phyloP scores from a whole-genome alignment of 345 rosid species.

The Abelmoschus esculentus region DNA sequence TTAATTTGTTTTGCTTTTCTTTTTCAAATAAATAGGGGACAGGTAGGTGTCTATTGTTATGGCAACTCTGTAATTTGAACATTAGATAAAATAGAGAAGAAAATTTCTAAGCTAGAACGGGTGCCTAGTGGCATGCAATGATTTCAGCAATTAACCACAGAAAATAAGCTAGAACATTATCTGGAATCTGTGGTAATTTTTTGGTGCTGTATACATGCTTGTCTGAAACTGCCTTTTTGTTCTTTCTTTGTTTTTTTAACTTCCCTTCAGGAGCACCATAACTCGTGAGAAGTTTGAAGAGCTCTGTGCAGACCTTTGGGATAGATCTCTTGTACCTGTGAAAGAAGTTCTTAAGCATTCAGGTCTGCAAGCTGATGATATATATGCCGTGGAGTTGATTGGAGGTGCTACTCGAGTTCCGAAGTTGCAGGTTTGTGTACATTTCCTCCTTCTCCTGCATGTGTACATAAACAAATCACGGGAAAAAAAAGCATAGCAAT shows the following conservation, averaged over 20 bases:
- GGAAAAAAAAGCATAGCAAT: background rate
- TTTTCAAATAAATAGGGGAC: background rate
- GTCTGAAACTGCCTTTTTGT: slow-evolving; percentile 13
- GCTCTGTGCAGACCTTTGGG: slow-evolving; percentile 93
- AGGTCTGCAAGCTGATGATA: slow-evolving; percentile 64
- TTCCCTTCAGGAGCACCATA: slow-evolving; percentile 68
- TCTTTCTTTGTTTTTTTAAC: background rate
- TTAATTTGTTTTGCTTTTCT: background rate
- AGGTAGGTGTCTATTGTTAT: background rate
- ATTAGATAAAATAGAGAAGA: background rate
- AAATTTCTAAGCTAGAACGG: background rate
- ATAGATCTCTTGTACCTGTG: slow-evolving; percentile 68
- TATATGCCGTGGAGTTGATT: slow-evolving; percentile 82
- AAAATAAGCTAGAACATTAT: background rate
- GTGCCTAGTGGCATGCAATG: background rate
- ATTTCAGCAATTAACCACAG: background rate
- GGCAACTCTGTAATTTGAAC: background rate
- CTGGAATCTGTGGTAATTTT: background rate
- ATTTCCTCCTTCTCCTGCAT: slow-evolving; percentile 8
- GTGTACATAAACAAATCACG: slow-evolving; percentile 1
- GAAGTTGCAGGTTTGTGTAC: slow-evolving; percentile 77
- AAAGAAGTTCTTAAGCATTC: slow-evolving; percentile 75
- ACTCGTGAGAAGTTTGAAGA: slow-evolving; percentile 97
- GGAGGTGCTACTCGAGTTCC: slow-evolving; percentile 99
- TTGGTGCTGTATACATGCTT: background rate